Percentiles rank a stretch among this genome's conserved stretches.
Conservation (phyloP, 2,329 filamentous ascomycete genomes). For the Trichoderma sp. region DNA sequence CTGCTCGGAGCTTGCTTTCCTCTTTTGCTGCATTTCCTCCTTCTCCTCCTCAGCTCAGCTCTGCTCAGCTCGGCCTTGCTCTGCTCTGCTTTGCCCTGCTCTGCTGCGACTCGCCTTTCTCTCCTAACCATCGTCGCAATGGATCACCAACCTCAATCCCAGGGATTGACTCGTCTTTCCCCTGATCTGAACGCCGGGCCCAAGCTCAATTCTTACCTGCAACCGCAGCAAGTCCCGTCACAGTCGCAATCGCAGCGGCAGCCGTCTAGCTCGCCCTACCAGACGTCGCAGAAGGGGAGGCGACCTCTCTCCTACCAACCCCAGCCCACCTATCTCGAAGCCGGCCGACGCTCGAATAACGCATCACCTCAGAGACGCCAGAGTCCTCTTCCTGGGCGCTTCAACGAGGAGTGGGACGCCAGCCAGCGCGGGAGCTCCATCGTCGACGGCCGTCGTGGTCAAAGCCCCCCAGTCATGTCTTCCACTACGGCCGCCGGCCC, state of each 20-base stretch:
- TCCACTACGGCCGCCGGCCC: conserved; percentile 6
- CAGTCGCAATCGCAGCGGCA: conserved; percentile 16
- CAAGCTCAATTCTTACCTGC: conserved; percentile 6
- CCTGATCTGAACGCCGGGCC: conserved; percentile 26
- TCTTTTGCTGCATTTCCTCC: not conserved
- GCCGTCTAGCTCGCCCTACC: not conserved
- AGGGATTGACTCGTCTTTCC: conserved; percentile 25
- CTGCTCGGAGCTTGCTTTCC: not conserved
- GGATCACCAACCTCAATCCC: conserved; percentile 28
- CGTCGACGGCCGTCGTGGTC: conserved; percentile 45
- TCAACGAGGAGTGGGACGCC: conserved; percentile 71
- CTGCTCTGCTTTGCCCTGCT: not conserved
- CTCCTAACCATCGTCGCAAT: conserved; percentile 30
- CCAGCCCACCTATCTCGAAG: conserved; percentile 8
- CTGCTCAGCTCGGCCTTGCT: not conserved
- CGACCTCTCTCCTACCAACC: conserved; percentile 18
- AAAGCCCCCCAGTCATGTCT: conserved; percentile 25
- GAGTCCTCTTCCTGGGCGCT: conserved; percentile 45
- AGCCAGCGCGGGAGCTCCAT: conserved; percentile 66
- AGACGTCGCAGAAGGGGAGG: conserved; percentile 3
- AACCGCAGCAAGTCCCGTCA: not conserved
- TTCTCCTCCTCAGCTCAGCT: not conserved
- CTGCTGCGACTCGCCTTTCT: not conserved
- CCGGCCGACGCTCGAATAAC: not conserved
- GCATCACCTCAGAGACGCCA: conserved; percentile 23